Evolutionary conservation across 441 rosid genomes (phyloP).

Genomic region (Syzygium syzygioides): DNA sequence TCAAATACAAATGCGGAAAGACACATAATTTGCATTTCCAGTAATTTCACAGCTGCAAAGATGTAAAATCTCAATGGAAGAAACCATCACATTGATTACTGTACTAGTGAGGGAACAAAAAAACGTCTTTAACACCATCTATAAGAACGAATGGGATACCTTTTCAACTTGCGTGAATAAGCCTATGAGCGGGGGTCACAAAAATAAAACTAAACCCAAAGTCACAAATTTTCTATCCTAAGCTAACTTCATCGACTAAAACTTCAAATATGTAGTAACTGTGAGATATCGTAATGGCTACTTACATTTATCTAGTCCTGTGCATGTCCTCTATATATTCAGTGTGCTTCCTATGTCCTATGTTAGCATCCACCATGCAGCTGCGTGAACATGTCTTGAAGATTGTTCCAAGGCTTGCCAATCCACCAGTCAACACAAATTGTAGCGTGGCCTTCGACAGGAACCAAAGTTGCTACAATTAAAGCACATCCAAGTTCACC

Average conservation of each 20-base stretch:
- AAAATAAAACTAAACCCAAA: not conserved
- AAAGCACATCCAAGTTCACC: slow-evolving; percentile 9
- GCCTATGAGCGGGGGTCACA: not conserved
- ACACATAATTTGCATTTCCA: not conserved
- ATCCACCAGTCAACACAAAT: not conserved
- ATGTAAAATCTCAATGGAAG: not conserved
- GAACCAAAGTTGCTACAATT: not conserved
- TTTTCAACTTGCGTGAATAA: not conserved
- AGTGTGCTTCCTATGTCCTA: not conserved
- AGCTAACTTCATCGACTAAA: not conserved
- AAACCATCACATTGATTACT: not conserved
- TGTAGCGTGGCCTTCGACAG: not conserved
- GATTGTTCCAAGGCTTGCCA: not conserved
- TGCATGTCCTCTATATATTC: not conserved
- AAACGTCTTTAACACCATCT: not conserved
- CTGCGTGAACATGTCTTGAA: not conserved
- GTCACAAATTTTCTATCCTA: not conserved
- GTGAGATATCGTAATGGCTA: not conserved
- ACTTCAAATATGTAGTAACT: not conserved
- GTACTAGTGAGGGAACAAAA: not conserved
- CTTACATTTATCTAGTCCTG: not conserved
- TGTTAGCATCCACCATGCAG: not conserved
- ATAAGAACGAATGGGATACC: not conserved
- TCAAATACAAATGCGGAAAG: not conserved
- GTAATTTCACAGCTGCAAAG: not conserved